Percentiles rank a stretch among this genome's conserved stretches.
Conservation (phyloP, 768 basidiomycete genomes). For the Psilocybe subaeruginosa region DNA sequence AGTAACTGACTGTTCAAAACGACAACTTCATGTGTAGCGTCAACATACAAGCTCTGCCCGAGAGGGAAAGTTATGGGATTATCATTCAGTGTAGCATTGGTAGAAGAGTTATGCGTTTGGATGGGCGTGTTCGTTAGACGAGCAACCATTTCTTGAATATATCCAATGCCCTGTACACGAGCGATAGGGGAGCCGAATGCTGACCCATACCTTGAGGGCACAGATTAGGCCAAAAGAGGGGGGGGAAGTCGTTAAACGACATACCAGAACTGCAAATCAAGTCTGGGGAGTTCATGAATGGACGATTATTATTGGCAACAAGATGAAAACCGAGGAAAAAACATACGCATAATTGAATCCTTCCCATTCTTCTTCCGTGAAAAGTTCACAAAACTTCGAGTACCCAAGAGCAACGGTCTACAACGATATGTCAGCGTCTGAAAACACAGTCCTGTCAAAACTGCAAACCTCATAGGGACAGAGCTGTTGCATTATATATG, state of each 20-base stretch:
- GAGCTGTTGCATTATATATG: conserved; percentile 79
- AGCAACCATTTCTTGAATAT: conserved; percentile 81
- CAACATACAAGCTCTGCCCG: conserved; percentile 75
- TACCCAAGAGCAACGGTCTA: conserved; percentile 89
- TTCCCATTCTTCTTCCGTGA: conserved; percentile 92
- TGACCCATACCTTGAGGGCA: conserved; percentile 54
- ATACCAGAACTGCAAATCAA: conserved; percentile 54
- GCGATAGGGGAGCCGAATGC: conserved; percentile 84
- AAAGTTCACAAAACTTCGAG: conserved; percentile 88
- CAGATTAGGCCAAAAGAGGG: too few species aligned
- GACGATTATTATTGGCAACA: not conserved
- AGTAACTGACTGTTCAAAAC: conserved; percentile 70
- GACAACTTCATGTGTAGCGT: conserved; percentile 92
- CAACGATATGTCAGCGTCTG: conserved; percentile 23
- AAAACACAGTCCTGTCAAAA: not conserved
- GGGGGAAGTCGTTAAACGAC: conserved; percentile 21
- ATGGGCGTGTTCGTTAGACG: conserved; percentile 81
- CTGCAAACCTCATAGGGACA: conserved; percentile 78
- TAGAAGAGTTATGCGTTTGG: conserved; percentile 73
- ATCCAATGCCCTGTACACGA: conserved; percentile 78
- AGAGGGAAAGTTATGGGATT: conserved; percentile 72
- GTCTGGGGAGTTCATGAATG: conserved; percentile 33
- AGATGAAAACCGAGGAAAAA: not conserved
- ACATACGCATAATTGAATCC: conserved; percentile 86
- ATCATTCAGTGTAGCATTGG: conserved; percentile 81